Base-by-base conservation (phyloP, 2,329 filamentous ascomycete genomes). In the Colletotrichum zoysiae region DNA sequence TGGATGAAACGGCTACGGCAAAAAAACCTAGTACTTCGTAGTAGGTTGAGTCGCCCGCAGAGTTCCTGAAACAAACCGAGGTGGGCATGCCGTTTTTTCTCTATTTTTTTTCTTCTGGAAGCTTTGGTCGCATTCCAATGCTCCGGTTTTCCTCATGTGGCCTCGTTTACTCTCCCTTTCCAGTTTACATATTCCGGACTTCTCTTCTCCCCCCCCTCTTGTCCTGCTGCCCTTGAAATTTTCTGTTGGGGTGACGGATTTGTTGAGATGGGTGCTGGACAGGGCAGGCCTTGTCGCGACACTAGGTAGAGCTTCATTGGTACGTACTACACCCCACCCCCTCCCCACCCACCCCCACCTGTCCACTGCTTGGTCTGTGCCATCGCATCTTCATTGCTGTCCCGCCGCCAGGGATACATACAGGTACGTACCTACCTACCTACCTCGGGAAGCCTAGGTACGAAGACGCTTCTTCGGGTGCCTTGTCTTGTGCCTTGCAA, bases 221-320 rank as follows among this genome's bases (percentile, higher is more conserved):
- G 33, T 59, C 14, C 26, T 68, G 35, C 51, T 58, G 51, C 51
- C 38, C 62, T 46, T 48, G 65, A 70, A 65, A 65, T 72, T 72
- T 72, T 72, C 70, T 72, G 70, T 72, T 72, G 70, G 70, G 67
- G 65, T 60, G 58, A 26, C 9, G 48, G 50, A 48, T 70, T 72
- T 72, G 70, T 72, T 72, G 70, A 65, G 70, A 56, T 64, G 70
- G 66, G 44, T 51, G 59, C 65, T 55, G 66, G 59, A 66, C 65
- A 70, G 70, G 70, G 70, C 70, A 16, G 46, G 70, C 65, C 70
- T 72, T 60, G 70, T 70, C 65, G 67, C 23, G 30, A 60, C 48
- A 23, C 40, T 26, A 64, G 23, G 48, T 26, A 64, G 23, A 55
- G 51, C 56, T 53, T 56, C n/a, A 12, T 57, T 30, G 70, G 48